A percentile compares a stretch with the other conserved stretches of the same genome.
Conservation (phyloP, 768 basidiomycete genomes). For the Peribolospora kevripleyi region DNA sequence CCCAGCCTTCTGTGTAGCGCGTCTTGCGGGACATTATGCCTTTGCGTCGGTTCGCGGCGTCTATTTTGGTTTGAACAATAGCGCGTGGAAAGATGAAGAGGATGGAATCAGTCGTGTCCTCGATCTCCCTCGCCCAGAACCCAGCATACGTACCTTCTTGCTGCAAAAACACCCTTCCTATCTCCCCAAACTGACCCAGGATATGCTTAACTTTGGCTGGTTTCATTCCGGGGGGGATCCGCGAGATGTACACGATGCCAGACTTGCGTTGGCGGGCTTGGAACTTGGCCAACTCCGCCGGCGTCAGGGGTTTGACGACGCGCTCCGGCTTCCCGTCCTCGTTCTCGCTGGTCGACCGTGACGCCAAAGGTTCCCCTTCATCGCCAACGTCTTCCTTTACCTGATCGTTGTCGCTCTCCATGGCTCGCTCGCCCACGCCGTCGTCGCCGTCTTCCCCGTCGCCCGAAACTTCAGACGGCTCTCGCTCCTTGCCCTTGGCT, state of each 20-base stretch:
- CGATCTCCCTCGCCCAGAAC: background rate
- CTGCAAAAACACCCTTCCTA: constrained; percentile 79
- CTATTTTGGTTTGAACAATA: background rate
- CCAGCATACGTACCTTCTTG: constrained; percentile 36
- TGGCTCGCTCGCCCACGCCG: too few species aligned
- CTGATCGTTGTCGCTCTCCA: too few species aligned
- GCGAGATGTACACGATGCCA: constrained; percentile 79
- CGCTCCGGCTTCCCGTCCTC: constrained; percentile 36
- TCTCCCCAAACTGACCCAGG: constrained; percentile 66
- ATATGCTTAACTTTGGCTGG: constrained; percentile 86
- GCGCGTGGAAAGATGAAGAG: background rate
- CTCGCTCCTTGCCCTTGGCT: too few species aligned
- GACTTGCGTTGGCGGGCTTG: constrained; percentile 41
- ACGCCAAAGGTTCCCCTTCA: too few species aligned
- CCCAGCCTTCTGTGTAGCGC: constrained; percentile 91
- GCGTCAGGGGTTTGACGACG: constrained; percentile 45
- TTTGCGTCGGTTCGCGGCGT: background rate
- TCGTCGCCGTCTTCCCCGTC: too few species aligned
- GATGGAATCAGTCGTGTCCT: constrained; percentile 1
- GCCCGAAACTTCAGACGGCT: too few species aligned
- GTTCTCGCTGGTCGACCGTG: background rate
- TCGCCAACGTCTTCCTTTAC: too few species aligned
- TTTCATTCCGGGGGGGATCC: constrained; percentile 94
- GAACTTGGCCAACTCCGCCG: constrained; percentile 50
- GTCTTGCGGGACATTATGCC: constrained; percentile 4